Evolutionary conservation across 306 rosid genomes (phyloP), one percentile per base, ranked within the genome.

Genomic region (Citrullus colocynthis): DNA sequence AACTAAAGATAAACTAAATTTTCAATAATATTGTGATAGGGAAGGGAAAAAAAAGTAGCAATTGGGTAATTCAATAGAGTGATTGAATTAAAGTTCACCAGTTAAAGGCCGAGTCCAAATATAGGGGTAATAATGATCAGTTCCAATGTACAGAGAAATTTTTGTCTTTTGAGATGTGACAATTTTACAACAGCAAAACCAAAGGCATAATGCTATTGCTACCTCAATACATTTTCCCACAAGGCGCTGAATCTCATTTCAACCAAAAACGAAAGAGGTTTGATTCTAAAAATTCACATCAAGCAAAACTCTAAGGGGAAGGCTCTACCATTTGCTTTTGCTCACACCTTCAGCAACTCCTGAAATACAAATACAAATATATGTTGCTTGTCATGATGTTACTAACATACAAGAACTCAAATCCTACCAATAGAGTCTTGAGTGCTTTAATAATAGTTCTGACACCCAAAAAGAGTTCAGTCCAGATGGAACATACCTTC

Each of bases 271-370:
- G 9, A 14, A 70, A 42, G 45, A 24, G 39, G 76, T 45, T 71
- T 24, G 39, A 24, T 71, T 71, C 55, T 21, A 71, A 71, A n/a
- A 71, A 45, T 48, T 14, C 13, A 44, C 76, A 42, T 9, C 1
- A 48, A 71, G 13, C 52, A 21, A 24, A 55, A 21, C 28, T 24
- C 28, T 24, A 0, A 1, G 28, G 18, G 21, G 57, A 34, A 45
- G 24, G 39, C 54, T 28, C 21, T 9, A 48, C 42, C 76, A 21
- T 48, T 72, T 72, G 44, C 60, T 48, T 28, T 54, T 72, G 62
- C 63, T 87, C 88, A 91, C 79, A 91, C 97, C 39, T 91, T 94
- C 86, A 91, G 87, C 96, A 90, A 79, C 82, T 94, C 98, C 97
- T 94, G 97, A 81, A 89, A 85, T 79, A 80, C 52, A 41, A 24